Base-by-base conservation (phyloP, 225 moss, liverwort and hornwort genomes). In the Ulota crispa region DNA sequence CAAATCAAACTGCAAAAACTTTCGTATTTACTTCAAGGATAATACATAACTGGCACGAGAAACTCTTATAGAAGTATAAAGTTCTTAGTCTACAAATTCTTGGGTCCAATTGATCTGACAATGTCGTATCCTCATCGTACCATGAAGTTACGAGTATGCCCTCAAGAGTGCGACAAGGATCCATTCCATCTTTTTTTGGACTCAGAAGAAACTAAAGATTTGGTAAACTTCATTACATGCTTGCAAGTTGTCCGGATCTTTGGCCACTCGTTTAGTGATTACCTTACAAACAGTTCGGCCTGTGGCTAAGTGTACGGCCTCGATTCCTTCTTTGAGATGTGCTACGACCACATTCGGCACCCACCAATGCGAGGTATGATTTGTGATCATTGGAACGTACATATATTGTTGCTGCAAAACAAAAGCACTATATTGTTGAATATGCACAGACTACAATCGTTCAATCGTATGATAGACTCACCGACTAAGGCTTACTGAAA, bases 261-360 rank as follows among this genome's bases (percentile, higher is more conserved):
- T 36, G 30, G 47, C 21, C 30, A 80, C 56, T 37, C 47, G 74
- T 61, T 42, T 68, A 75, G 52, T 59, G 53, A 80, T 64, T 83
- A 95, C 95, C 86, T 94, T 96, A 77, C 96, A 96, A 26, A 93
- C 78, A 47, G 96, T 96, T 53, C 92, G 93, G 50, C 96, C 96
- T 82, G 83, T 86, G 70, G 94, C 90, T 64, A 96, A 80, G 84
- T 94, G 96, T 42, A 96, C 93, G 47, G 96, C 96, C 77, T 96
- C 94, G 64, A 96, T 92, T 53, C 96, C 96, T 87, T 93, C 93
- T 65, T 92, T 94, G 56, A 94, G 89, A 83, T 96, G 96, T 59
- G 94, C 94, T 65, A 96, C 93, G 55, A 94, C 87, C 53, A 96
- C 96, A 82, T 96, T 96, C 14, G 94, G 95, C 77, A 95, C 81